Base-by-base conservation (phyloP, 768 basidiomycete genomes). In the Lyophyllum shimeji region DNA sequence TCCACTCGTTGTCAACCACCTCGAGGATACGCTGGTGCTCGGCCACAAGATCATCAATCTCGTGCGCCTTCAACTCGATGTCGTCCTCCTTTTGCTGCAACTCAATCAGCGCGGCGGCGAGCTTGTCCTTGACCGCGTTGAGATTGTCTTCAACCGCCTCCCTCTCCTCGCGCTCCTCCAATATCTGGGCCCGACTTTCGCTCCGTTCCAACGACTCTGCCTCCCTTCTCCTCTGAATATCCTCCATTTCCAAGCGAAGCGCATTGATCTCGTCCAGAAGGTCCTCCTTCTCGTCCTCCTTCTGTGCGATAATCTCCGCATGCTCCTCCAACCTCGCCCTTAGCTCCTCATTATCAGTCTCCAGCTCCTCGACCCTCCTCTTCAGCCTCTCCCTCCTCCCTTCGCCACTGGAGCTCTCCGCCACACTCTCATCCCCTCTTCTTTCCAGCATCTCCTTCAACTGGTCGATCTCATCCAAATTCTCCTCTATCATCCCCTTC, bases 31-130 rank as follows among this genome's bases (percentile, higher is more conserved):
- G 78, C 50, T 85, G 79, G 65, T 92, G 89, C 65, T 93, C 89
- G 6, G 73, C 74, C 4, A 93, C 79, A 44, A 96, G 69, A 46
- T 95, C 90, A 2, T 89, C 86, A 44, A 95, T 83, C 67, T 93
- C 91, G 56, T 80, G 75, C 53, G 81, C 81, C 74, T 89, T 89
- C 68, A 86, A 74, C 50, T 94, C 92, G 20, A 94, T 69, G 27
- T 96, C 95, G 58, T 95, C 90, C 63, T 95, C 90, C 70, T 84
- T 89, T 69, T 91, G 86, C 69, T 92, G 88, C 24, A 93, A 72
- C 70, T 93, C 91, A 59, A 94, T 93, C 67, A 85, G 79, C 1
- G 84, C 81, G 0, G 89, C 91, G 0, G 92, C 91, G 8, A 92
- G 76, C 68, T 84, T 86, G 72, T 94, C 92, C 46, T 85, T 76